Conservation (phyloP, 164 flowering plant genomes). For the Santalum album region DNA sequence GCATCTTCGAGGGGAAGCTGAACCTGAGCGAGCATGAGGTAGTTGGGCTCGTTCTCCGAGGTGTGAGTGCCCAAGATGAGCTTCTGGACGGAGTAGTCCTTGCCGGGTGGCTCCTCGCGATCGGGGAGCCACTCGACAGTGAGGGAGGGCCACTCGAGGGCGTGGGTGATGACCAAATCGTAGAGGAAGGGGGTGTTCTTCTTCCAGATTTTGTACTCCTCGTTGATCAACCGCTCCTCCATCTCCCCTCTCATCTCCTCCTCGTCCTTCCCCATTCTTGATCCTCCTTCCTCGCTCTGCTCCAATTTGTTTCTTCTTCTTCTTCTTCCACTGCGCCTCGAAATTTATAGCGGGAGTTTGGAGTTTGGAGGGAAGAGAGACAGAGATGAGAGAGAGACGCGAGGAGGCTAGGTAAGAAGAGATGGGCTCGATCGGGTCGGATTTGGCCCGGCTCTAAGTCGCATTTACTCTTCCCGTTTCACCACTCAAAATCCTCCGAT, state of each 20-base stretch:
- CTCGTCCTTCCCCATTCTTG: conserved; percentile 67
- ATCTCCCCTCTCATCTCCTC: conserved; percentile 85
- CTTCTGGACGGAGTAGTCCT: conserved; percentile 90
- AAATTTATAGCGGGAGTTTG: too few species aligned
- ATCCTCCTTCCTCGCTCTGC: too few species aligned
- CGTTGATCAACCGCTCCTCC: conserved; percentile 85
- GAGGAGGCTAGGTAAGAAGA: too few species aligned
- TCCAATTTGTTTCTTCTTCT: too few species aligned
- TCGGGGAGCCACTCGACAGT: conserved; percentile 97
- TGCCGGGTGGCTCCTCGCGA: conserved; percentile 81
- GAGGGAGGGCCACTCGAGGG: conserved; percentile 96
- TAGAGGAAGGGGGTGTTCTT: conserved; percentile 92
- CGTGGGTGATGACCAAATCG: conserved; percentile 92
- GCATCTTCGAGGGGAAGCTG: conserved; percentile 88
- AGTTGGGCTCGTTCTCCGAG: conserved; percentile 93
- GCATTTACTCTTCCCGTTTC: too few species aligned
- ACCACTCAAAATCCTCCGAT: too few species aligned
- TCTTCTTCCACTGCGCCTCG: too few species aligned
- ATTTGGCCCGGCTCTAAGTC: too few species aligned
- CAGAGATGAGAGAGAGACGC: too few species aligned
- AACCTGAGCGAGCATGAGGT: conserved; percentile 88
- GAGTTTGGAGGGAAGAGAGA: too few species aligned
- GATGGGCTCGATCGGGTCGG: too few species aligned
- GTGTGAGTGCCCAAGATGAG: conserved; percentile 91
- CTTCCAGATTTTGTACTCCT: conserved; percentile 98